Conservation (phyloP, 208 protist species). For the Tritrichomonas musculus region DNA sequence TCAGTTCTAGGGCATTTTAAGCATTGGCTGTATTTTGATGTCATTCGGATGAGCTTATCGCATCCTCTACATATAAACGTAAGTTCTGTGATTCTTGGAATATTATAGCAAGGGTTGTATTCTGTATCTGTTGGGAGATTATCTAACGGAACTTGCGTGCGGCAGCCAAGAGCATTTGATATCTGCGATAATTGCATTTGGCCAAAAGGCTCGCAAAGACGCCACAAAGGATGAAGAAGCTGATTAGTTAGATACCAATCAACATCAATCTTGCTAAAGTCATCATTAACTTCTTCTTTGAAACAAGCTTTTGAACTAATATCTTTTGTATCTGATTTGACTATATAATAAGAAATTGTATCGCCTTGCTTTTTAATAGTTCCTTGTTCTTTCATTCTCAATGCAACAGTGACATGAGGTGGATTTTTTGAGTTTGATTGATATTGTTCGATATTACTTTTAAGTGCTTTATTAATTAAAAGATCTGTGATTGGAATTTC, state of each 20-base stretch:
- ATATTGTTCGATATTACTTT: background rate
- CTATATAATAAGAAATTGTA: background rate
- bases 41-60: background rate
- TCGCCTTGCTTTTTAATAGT: background rate
- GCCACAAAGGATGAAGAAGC: background rate
- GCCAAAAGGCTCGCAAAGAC: slow-evolving; percentile 10
- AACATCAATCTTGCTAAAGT: background rate
- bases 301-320: background rate
- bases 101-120: background rate
- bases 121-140: background rate
- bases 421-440: background rate
- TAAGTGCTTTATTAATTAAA: background rate
- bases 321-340: background rate
- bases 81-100: background rate
- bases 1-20: background rate
- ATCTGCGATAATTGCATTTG: background rate
- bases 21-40: background rate
- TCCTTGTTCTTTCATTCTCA: background rate
- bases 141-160: background rate
- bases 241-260: slow-evolving; percentile 33
- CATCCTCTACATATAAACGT: background rate
- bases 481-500: background rate
- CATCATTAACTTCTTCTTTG: background rate
- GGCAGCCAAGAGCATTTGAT: background rate
- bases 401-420: background rate